These are phyloP conservation scores for Huntiella moniliformis DNA, from an alignment of 2,329 filamentous ascomycete genomes.

Conservation along the genomic window DNA sequence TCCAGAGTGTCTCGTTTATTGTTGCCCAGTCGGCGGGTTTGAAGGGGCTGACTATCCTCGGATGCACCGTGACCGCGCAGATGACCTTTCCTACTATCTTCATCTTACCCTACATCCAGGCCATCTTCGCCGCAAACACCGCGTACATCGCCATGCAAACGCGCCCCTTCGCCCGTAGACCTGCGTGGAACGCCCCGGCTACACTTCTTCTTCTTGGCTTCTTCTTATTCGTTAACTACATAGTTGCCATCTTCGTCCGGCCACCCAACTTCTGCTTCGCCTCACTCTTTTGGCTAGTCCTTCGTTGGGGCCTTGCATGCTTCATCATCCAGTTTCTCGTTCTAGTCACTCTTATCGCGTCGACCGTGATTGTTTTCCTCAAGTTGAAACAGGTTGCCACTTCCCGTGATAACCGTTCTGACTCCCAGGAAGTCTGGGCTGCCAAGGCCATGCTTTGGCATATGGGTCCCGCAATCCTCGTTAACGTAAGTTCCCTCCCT, in stretches of 20 bases:
- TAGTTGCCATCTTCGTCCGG: conserved; percentile 35
- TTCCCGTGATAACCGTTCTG: conserved; percentile 31
- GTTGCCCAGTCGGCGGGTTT: conserved; percentile 37
- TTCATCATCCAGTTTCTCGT: conserved; percentile 35
- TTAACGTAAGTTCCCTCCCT: conserved; percentile 28
- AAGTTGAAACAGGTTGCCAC: conserved; percentile 22
- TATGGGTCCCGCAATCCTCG: conserved; percentile 35
- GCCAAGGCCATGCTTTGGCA: conserved; percentile 56
- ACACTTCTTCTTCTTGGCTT: conserved; percentile 31
- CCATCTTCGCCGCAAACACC: conserved; percentile 46
- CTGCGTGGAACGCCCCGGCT: conserved; percentile 39
- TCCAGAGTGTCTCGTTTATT: conserved; percentile 39
- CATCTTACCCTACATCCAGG: conserved; percentile 44
- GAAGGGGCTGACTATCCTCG: conserved; percentile 27
- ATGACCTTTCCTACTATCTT: conserved; percentile 48
- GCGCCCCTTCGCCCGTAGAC: conserved; percentile 37
- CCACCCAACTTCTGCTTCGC: conserved; percentile 45
- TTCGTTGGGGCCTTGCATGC: conserved; percentile 37
- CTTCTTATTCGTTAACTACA: conserved; percentile 35
- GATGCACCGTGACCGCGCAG: conserved; percentile 36
- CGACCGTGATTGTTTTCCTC: conserved; percentile 35
- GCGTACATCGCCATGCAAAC: conserved; percentile 34
- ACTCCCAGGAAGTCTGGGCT: conserved; percentile 38
- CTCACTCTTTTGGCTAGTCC: conserved; percentile 48
- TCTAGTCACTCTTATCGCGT: conserved; percentile 29